Conservation (phyloP, 2,329 filamentous ascomycete genomes). For the Colletotrichum euphorbiae region DNA sequence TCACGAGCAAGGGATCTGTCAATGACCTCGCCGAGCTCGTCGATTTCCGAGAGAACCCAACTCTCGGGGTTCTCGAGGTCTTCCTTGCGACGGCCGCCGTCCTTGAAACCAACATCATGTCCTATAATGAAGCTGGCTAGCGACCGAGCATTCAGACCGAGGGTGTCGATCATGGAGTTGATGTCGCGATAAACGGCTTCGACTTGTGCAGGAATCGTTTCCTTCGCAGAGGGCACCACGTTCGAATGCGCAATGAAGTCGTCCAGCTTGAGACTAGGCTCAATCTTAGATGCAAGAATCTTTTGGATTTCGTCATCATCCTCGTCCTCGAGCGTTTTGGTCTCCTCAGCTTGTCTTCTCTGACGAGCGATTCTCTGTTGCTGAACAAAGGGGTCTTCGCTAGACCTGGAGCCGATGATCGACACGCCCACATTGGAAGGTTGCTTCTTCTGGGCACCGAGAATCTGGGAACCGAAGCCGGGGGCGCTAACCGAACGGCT, state of each 20-base stretch:
- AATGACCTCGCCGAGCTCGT: conserved; percentile 73
- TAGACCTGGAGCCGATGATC: conserved; percentile 53
- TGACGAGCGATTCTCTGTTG: conserved; percentile 65
- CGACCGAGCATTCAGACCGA: conserved; percentile 83
- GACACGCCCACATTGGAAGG: conserved; percentile 53
- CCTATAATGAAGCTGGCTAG: conserved; percentile 75
- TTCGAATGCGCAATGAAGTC: conserved; percentile 75
- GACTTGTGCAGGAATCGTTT: conserved; percentile 71
- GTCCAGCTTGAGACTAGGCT: conserved; percentile 72
- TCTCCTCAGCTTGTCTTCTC: conserved; percentile 68
- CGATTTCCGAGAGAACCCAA: conserved; percentile 82
- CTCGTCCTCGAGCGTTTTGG: conserved; percentile 70
- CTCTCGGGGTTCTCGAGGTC: conserved; percentile 77
- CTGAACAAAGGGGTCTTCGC: conserved; percentile 61
- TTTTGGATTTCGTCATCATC: conserved; percentile 77
- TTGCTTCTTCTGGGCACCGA: conserved; percentile 54
- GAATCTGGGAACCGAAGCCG: conserved; percentile 66
- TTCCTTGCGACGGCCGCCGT: conserved; percentile 68
- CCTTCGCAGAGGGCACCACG: conserved; percentile 62
- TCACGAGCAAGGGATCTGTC: conserved; percentile 72
- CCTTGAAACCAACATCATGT: conserved; percentile 67
- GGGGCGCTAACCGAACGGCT: conserved; percentile 71
- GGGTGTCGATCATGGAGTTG: conserved; percentile 93
- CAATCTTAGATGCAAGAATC: conserved; percentile 69
- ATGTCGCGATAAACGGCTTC: conserved; percentile 81